phyloP scores from a whole-genome alignment of 768 basidiomycete species.

The Cystofilobasidium ferigula region DNA sequence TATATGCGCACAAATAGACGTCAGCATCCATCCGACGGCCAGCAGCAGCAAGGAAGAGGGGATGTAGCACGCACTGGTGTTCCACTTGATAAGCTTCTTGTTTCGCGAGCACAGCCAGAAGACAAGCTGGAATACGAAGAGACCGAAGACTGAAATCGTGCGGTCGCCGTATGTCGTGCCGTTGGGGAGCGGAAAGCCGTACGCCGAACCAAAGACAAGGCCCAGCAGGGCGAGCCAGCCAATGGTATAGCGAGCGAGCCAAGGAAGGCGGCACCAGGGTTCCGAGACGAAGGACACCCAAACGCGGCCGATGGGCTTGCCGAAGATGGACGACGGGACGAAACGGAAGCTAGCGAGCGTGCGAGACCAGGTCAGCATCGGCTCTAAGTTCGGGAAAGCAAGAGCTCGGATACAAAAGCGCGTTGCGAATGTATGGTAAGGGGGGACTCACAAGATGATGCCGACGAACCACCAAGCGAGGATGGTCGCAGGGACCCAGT shows the following conservation, averaged over 20 bases:
- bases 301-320: slow-evolving; percentile 53
- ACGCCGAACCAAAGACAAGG: slow-evolving; percentile 75
- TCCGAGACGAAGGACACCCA: slow-evolving; percentile 53
- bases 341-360: neutral
- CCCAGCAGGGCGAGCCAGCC: slow-evolving; percentile 69
- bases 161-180: slow-evolving; percentile 63
- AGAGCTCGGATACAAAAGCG: too few species aligned
- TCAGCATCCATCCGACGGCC: neutral
- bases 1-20: slow-evolving; percentile 55
- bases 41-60: neutral
- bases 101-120: slow-evolving; percentile 60
- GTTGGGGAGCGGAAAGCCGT: slow-evolving; percentile 52
- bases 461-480: slow-evolving; percentile 71
- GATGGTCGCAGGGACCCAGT: slow-evolving; percentile 47
- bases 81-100: slow-evolving; percentile 62
- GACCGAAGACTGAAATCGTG: slow-evolving; percentile 67
- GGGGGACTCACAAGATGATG: neutral
- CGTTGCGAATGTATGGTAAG: too few species aligned
- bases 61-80: too few species aligned
- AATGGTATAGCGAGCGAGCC: slow-evolving; percentile 48
- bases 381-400: too few species aligned
- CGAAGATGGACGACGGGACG: slow-evolving; percentile 11
- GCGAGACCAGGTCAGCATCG: neutral
- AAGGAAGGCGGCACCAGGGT: slow-evolving; percentile 57
- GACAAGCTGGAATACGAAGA: slow-evolving; percentile 64